Base-by-base conservation (phyloP, 192 early-diverging fungal genomes). In the Coemansia sp. region DNA sequence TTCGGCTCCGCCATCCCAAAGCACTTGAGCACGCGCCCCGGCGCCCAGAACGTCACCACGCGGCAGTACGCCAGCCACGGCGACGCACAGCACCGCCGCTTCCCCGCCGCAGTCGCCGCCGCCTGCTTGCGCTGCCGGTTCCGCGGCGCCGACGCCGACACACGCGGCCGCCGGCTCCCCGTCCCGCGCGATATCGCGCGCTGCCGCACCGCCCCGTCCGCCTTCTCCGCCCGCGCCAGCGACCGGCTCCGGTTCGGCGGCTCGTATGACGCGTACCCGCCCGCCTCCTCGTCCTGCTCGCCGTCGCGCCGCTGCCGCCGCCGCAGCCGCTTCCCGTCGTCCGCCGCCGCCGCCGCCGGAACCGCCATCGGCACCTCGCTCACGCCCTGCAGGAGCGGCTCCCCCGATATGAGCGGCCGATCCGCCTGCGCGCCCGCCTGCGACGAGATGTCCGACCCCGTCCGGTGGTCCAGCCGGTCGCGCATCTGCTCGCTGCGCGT, bases 231-330 rank as follows among this genome's bases (percentile, higher is more conserved):
- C 59, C 87, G 75, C 48, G 87, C 82, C 1, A 90, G 82, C 46
- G 89, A 90, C 58, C 87, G 87, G 69, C 77, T 67, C 32, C 90
- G 69, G 48, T 58, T 45, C 25, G 77, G 71, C 22, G 69, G 66
- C 58, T 62, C 57, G 58, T 71, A 78, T 33, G 68, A 57, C 43
- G 59, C 27, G 38, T 64, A 77, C 9, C 50, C 73, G 24, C 38
- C 54, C 2, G 30, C 72, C 10, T 52, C 71, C 30, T 67, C 65
- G 14, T 62, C 67, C 12, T 51, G 60, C 5, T 42, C 65, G n/a
- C 27, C 59, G 24, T 44, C 44, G 14, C n/a, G 32, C 28, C 42
- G 46, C 29, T 56, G 56, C 18, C 40, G 28, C 51, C 60, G 48
- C 45, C 64, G 50, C 14, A 56, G 62, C 29, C 64, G 60, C 60